A percentile compares a stretch with the other conserved stretches of the same genome.
Evolutionary conservation across 148 eudicot species (phyloP).

Genomic region (Cornus kousa): DNA sequence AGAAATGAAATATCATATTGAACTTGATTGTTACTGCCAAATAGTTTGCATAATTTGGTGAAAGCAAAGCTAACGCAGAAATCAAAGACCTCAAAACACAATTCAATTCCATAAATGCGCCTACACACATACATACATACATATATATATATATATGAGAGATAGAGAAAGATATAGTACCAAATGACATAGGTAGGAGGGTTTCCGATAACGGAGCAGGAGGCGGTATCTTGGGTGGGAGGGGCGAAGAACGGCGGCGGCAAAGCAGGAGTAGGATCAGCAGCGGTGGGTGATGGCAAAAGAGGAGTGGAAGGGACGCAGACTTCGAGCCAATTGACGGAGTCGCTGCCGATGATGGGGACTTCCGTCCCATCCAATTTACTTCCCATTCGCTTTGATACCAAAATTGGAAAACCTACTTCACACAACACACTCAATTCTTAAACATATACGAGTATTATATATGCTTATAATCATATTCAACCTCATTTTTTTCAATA

Average conservation of each 20-base stretch:
- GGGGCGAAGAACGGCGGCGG: constrained; percentile 26
- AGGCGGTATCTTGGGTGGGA: constrained; percentile 45
- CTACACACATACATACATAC: neutral
- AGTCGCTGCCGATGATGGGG: constrained; percentile 59
- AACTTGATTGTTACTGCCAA: neutral
- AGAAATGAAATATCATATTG: neutral
- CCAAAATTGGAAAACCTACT: neutral
- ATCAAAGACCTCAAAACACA: neutral
- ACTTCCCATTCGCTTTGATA: constrained; percentile 27
- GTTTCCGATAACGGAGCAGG: constrained; percentile 57
- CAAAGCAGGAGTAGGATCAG: neutral
- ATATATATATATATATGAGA: neutral
- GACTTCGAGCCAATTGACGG: constrained; percentile 63
- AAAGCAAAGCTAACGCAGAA: neutral
- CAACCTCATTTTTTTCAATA: no score
- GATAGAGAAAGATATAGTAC: constrained; percentile 34
- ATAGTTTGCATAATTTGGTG: neutral
- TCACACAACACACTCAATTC: neutral
- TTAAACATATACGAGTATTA: no score
- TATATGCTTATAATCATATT: no score
- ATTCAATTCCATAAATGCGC: neutral
- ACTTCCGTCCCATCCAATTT: constrained; percentile 73
- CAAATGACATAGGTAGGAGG: constrained; percentile 76
- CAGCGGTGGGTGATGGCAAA: neutral
- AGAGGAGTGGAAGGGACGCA: constrained; percentile 39